A percentile compares a stretch with the other conserved stretches of the same genome.
phyloP scores from a whole-genome alignment of 2,329 filamentous ascomycete species.

The Calcarisporium arbuscula region DNA sequence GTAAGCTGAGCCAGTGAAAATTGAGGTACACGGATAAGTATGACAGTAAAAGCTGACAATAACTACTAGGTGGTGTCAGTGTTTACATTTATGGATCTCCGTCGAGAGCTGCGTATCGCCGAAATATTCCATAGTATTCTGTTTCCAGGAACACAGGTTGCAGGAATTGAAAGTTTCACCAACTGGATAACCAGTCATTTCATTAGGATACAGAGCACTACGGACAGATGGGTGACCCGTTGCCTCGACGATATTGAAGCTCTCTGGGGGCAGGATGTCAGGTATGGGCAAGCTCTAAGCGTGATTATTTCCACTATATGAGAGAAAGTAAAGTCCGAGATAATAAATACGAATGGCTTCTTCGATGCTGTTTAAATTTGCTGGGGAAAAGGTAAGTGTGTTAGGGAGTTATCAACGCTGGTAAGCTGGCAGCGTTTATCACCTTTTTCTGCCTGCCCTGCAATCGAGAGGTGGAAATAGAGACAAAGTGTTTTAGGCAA shows the following conservation, averaged over 20 bases:
- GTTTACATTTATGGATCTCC: slow-evolving; percentile 1
- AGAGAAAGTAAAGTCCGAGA: too few relatives aligned
- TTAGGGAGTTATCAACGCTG: too few relatives aligned
- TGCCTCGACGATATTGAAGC: background rate
- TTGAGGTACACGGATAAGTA: background rate
- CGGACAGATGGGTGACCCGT: background rate
- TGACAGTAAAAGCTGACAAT: background rate
- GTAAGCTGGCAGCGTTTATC: too few relatives aligned
- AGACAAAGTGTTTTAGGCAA: too few relatives aligned
- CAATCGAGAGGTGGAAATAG: too few relatives aligned
- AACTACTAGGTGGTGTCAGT: background rate
- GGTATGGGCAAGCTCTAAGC: too few relatives aligned
- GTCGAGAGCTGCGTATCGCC: background rate
- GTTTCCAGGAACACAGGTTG: background rate
- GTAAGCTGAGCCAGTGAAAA: background rate
- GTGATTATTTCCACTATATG: too few relatives aligned
- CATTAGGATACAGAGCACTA: background rate
- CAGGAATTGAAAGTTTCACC: background rate
- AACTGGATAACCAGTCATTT: background rate
- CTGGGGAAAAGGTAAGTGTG: too few relatives aligned
- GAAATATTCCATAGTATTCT: background rate
- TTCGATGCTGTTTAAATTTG: too few relatives aligned
- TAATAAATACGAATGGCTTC: too few relatives aligned
- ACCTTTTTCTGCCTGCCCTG: too few relatives aligned
- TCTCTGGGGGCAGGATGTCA: too few relatives aligned